A percentile compares a stretch with the other conserved stretches of the same genome.
Conservation (phyloP, 169 alveolate genomes). For the Plasmodium chabaudi region DNA sequence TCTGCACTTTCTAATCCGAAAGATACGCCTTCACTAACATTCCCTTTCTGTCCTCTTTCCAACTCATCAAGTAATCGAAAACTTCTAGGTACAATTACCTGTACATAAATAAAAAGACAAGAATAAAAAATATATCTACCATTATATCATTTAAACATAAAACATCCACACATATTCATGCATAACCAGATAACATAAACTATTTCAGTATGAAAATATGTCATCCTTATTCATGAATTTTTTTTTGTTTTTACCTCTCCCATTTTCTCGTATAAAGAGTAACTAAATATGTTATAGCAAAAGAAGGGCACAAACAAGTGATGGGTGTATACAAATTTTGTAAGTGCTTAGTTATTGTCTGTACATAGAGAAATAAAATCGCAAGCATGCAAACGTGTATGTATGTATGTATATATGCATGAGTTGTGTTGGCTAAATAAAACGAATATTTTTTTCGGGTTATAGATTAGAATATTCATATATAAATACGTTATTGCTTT, state of each 20-base stretch:
- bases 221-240: not conserved
- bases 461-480: too few relatives aligned
- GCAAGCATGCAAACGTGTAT: not conserved
- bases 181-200: too few relatives aligned
- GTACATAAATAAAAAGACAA: not conserved
- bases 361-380: too few relatives aligned
- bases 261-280: conserved; percentile 6
- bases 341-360: too few relatives aligned
- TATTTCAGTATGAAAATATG: too few relatives aligned
- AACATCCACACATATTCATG: not conserved
- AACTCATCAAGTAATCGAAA: conserved; percentile 97
- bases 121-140: not conserved
- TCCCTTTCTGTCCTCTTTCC: conserved; percentile 98
- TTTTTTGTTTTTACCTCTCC: conserved; percentile 12
- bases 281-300: not conserved
- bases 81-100: conserved; percentile 96
- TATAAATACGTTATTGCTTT: too few relatives aligned
- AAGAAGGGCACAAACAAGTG: not conserved
- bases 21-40: conserved; percentile 96
- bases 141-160: not conserved
- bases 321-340: not conserved
- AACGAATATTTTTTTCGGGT: too few relatives aligned
- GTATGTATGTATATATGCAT: not conserved
- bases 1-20: conserved; percentile 95
- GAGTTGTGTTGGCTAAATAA: not conserved